Evolutionary conservation across 1,284 basidiomycete genomes (phyloP).

Genomic region (Microbotryum scabiosae): DNA sequence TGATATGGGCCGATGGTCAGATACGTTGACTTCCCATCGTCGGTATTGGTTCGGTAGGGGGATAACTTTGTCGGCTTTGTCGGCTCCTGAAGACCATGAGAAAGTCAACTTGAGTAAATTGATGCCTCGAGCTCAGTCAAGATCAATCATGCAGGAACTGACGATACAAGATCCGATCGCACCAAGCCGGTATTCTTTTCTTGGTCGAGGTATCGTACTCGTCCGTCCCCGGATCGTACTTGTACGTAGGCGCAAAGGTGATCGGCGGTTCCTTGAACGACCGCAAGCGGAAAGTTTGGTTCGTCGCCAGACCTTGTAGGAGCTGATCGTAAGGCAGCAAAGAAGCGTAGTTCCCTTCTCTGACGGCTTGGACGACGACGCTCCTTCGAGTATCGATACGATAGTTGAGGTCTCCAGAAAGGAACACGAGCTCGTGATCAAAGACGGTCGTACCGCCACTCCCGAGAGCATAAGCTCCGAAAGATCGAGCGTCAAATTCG

Average conservation of each 20-base stretch:
- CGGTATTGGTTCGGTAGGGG: conserved; percentile 40
- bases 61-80: conserved; percentile 18
- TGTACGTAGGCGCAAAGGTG: conserved; percentile 67
- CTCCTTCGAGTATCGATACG: conserved; percentile 88
- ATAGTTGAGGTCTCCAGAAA: conserved; percentile 81
- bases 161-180: conserved; percentile 76
- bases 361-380: conserved; percentile 60
- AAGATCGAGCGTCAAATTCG: conserved; percentile 29
- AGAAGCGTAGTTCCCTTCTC: conserved; percentile 42
- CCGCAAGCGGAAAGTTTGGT: conserved; percentile 73
- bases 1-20: conserved; percentile 75
- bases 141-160: conserved; percentile 1
- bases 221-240: conserved; percentile 52
- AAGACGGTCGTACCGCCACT: conserved; percentile 90
- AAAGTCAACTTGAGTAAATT: neutral
- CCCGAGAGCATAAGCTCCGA: conserved; percentile 65
- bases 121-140: neutral
- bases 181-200: conserved; percentile 94
- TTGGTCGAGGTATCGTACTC: conserved; percentile 94
- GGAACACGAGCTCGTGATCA: conserved; percentile 88
- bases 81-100: conserved; percentile 7
- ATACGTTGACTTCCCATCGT: conserved; percentile 73
- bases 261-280: conserved; percentile 74
- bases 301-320: conserved; percentile 71
- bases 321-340: conserved; percentile 81